Evolutionary conservation across 2,329 filamentous ascomycete species (phyloP), one percentile per base, ranked within the genome.

Genomic region (Beauveria bassiana): DNA sequence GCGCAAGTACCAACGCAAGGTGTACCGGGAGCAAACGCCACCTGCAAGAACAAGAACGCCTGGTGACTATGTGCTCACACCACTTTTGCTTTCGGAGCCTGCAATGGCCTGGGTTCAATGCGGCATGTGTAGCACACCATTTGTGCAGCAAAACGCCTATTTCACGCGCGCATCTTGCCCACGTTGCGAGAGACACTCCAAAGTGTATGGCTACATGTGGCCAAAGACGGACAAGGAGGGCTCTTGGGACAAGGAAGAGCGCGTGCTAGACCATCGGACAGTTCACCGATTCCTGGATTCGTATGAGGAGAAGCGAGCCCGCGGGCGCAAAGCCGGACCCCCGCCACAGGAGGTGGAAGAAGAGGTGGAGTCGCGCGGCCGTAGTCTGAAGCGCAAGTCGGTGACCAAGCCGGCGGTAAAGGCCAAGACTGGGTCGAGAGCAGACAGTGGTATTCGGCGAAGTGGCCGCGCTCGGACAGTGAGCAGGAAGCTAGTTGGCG

Each of bases 121-220:
- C 75, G 90, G 86, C 57, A 91, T 89, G 28, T 99, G 95, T 75
- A 83, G 85, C 55, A 82, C 82, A 1, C 85, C 87, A 63, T 99
- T 98, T 71, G 88, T 98, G 6, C 93, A 98, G 72, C 82, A 86
- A 46, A 89, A 98, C 65, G 91, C 91, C 0, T 97, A 96, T 72
- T 88, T 87, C 66, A 97, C 93, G 1, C 86, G 88, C 58, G 86
- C 89, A 54, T 88, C 91, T 18, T 99, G 95, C 72, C 93, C 91
- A 4, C 86, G 95, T 7, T 99, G 95, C 73, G 95, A 99, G 76
- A 85, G 95, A 0, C 95, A 99, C 71, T 96, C 90, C 18, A 98
- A 96, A 77, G 78, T 99, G 0, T 99, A 98, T 71, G 96, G 96
- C 0, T 97, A 90, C 70, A 81, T 89, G 62, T 99, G 95, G 95